Base-by-base conservation (phyloP, 1,284 basidiomycete species). In the Rugosomyces carneus region DNA sequence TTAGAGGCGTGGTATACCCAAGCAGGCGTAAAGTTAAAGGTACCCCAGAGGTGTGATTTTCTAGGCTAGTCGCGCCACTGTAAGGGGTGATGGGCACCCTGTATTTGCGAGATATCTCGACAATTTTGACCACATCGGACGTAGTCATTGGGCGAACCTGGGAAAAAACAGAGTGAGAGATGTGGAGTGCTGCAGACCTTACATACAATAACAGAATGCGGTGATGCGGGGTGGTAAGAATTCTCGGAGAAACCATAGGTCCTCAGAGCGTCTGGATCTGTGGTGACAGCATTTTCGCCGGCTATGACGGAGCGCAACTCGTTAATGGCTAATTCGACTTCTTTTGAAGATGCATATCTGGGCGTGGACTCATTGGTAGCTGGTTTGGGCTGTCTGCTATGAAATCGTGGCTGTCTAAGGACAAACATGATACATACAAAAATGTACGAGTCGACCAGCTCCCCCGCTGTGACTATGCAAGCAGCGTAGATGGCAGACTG, bases 31-130 rank as follows among this genome's bases (percentile, higher is more conserved):
- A 27, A 40, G 37, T 37, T 11, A 24, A 45, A 54, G 84, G 19
- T 21, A 53, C 52, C 32, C 81, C 84, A 38, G 76, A 71, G 52
- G 75, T 86, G 58, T 86, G 81, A 0, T 84, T 84, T 59, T 85
- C 81, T 13, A 86, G 67, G 56, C 72, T 77, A 1, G 87, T 91
- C n/a, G 84, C 87, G 9, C 84, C 88, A n/a, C 79, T 78, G 54
- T 80, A 88, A 0, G 86, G 76, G 1, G 75, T 73, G n/a, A 91
- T 62, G 7, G 88, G 87, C 56, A 90, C 78, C 18, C 68, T 66
- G 59, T 80, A 80, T 56, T 78, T 75, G 27, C 71, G 70, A 0
- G 88, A 80, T 44, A 85, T 75, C 45, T 84, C 78, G 52, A 87
- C 76, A 36, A 86, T 72, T 48, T 72, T 70, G 31, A 85, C 80